Base-by-base conservation (phyloP, 2,329 filamentous ascomycete species). In the Pseudogymnoascus sp. region DNA sequence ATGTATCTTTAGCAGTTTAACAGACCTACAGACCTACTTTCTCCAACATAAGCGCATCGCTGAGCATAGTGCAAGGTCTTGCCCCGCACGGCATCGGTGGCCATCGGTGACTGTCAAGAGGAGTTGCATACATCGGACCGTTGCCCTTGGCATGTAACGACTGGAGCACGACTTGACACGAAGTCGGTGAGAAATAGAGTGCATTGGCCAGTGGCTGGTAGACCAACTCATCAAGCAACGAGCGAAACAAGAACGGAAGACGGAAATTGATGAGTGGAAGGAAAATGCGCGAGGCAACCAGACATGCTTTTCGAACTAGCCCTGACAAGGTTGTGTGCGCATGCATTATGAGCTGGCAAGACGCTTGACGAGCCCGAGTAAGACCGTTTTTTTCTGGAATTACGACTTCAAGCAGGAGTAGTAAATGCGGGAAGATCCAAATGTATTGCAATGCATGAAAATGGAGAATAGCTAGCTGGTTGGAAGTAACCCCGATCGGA, bases 291-390 rank as follows among this genome's bases (percentile, higher is more conserved):
- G 67, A 72, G 66, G 69, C 65, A 70, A 65, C 64, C 63, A 67
- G 67, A 67, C 65, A 67, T 67, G 67, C 67, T 69, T 67, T 68
- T 56, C 37, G 67, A 70, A 70, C 69, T 67, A 70, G 69, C 70
- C 67, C 66, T 71, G 50, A 74, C 69, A 70, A 70, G 70, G 69
- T 73, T 72, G 66, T 72, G 75, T 73, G 72, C 78, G 81, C 80
- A 89, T 87, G 87, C 85, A 88, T 76, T 84, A 88, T 89, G 87
- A 86, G 86, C 84, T 89, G 87, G 85, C 86, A 89, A 76, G 84
- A 81, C 82, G 77, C 78, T 82, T 79, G 78, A 81, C 78, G 80
- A 81, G 82, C 79, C 79, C 74, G 71, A 75, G 73, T 74, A 75
- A 77, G 79, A 75, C 76, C 76, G 75, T 77, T 79, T 79, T 78